Conservation (phyloP, 352 stramenopile species). For the Phytophthora litchii region DNA sequence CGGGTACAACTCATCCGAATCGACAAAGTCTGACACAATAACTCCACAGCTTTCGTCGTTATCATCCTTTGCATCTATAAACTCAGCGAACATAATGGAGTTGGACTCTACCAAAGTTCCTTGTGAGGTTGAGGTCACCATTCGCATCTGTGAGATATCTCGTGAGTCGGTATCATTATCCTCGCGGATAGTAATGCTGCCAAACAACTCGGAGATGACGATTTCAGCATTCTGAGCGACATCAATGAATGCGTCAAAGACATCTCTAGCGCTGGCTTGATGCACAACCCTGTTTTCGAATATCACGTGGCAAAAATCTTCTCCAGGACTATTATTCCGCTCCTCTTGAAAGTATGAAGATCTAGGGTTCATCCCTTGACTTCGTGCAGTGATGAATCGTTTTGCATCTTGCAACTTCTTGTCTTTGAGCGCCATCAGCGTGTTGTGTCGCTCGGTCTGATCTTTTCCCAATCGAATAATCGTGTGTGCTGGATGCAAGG, state of each 20-base stretch:
- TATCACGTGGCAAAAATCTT: slow-evolving; percentile 41
- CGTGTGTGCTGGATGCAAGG: slow-evolving; percentile 18
- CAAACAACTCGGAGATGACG: slow-evolving; percentile 55
- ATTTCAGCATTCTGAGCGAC: slow-evolving; percentile 58
- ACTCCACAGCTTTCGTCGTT: slow-evolving; percentile 13
- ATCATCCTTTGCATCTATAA: slow-evolving; percentile 12
- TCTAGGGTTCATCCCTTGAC: slow-evolving; percentile 24
- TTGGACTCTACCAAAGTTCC: slow-evolving; percentile 30
- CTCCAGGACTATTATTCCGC: slow-evolving; percentile 32
- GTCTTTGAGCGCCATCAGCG: slow-evolving; percentile 31
- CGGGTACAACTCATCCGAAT: slow-evolving; percentile 51
- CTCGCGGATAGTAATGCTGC: slow-evolving; percentile 55
- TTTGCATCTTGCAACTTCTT: slow-evolving; percentile 33
- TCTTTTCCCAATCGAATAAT: slow-evolving; percentile 32
- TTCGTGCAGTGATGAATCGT: slow-evolving; percentile 40
- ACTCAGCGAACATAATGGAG: slow-evolving; percentile 28
- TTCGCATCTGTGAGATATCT: slow-evolving; percentile 47
- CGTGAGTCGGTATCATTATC: slow-evolving; percentile 45
- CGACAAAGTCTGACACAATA: slow-evolving; percentile 35
- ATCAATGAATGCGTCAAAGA: slow-evolving; percentile 51
- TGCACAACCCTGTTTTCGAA: slow-evolving; percentile 45
- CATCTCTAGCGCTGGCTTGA: slow-evolving; percentile 22
- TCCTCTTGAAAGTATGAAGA: slow-evolving; percentile 32
- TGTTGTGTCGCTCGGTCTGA: slow-evolving; percentile 28
- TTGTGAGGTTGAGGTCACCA: slow-evolving; percentile 38